Percentiles rank a stretch among this genome's conserved stretches.
These are phyloP conservation scores for Hygrocybe coccinea DNA, from an alignment of 768 basidiomycete genomes.

Conservation along the genomic window DNA sequence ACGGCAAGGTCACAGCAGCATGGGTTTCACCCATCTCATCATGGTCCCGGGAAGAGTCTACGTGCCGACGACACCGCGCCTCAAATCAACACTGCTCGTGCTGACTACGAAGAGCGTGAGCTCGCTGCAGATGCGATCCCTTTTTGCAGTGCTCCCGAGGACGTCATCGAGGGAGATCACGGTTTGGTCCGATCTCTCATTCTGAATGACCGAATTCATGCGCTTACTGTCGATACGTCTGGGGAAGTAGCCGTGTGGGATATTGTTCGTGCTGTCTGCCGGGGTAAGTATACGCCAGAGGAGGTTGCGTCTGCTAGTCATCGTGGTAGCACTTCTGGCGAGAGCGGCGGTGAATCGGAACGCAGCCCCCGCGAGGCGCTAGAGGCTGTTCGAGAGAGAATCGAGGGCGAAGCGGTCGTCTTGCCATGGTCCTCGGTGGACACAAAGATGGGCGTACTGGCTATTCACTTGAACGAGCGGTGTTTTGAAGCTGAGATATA, in stretches of 20 bases:
- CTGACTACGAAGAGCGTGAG: conserved; percentile 67
- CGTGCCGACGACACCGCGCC: conserved; percentile 37
- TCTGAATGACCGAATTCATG: conserved; percentile 86
- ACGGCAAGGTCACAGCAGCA: conserved; percentile 34
- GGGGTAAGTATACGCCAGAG: conserved; percentile 61
- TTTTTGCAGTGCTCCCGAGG: conserved; percentile 53
- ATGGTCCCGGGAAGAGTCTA: conserved; percentile 31
- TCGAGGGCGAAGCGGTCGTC: conserved; percentile 92
- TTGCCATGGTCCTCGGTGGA: conserved; percentile 84
- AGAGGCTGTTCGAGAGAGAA: conserved; percentile 80
- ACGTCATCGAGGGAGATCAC: conserved; percentile 65
- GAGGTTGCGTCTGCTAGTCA: conserved; percentile 60
- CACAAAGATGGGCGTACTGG: conserved; percentile 83
- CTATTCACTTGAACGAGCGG: conserved; percentile 80
- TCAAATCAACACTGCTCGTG: conserved; percentile 37
- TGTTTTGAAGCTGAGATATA: conserved; percentile 96
- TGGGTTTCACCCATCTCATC: conserved; percentile 23
- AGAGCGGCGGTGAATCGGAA: conserved; percentile 39
- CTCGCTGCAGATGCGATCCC: conserved; percentile 73
- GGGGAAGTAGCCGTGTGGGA: conserved; percentile 94
- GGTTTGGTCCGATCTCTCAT: conserved; percentile 81
- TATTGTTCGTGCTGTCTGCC: conserved; percentile 70
- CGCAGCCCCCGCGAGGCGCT: conserved; percentile 76
- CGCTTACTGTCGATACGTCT: conserved; percentile 82
- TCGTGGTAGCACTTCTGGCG: conserved; percentile 41